Percentiles rank a stretch among this genome's conserved stretches.
phyloP scores from a whole-genome alignment of 371 early-diverging fungal genomes.

The Saksenaea oblongispora region DNA sequence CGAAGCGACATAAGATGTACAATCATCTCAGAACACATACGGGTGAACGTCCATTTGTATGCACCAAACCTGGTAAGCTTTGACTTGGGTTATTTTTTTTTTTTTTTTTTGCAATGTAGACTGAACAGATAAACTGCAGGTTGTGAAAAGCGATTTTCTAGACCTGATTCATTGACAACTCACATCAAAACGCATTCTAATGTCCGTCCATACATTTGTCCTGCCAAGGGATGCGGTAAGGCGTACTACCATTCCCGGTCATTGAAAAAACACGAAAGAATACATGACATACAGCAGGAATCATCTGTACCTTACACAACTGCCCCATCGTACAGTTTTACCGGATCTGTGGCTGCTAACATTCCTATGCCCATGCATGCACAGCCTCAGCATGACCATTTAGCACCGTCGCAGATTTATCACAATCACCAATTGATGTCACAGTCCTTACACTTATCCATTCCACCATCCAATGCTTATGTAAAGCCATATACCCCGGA shows the following conservation, averaged over 20 bases:
- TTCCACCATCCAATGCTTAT: not conserved
- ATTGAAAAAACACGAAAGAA: conserved; percentile 75
- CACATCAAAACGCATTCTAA: conserved; percentile 89
- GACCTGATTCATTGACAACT: conserved; percentile 88
- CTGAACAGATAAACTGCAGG: conserved; percentile 22
- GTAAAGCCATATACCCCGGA: conserved; percentile 1
- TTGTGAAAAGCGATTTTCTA: conserved; percentile 83
- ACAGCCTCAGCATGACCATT: not conserved
- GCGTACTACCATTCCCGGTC: conserved; percentile 83
- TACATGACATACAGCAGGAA: conserved; percentile 39
- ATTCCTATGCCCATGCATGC: not conserved
- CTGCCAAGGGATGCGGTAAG: conserved; percentile 63
- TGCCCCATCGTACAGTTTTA: not conserved
- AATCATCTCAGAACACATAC: conserved; percentile 90
- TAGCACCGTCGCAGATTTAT: not conserved
- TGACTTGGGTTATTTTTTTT: not conserved
- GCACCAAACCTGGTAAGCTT: conserved; percentile 23
- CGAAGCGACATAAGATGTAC: conserved; percentile 88
- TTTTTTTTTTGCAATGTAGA: not conserved
- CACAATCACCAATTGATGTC: not conserved
- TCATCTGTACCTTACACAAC: not conserved
- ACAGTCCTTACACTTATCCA: not conserved
- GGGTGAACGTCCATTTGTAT: conserved; percentile 72
- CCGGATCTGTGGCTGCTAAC: not conserved
- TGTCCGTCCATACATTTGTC: conserved; percentile 73